phyloP scores from a whole-genome alignment of 306 rosid genomes.

The Alnus glutinosa region DNA sequence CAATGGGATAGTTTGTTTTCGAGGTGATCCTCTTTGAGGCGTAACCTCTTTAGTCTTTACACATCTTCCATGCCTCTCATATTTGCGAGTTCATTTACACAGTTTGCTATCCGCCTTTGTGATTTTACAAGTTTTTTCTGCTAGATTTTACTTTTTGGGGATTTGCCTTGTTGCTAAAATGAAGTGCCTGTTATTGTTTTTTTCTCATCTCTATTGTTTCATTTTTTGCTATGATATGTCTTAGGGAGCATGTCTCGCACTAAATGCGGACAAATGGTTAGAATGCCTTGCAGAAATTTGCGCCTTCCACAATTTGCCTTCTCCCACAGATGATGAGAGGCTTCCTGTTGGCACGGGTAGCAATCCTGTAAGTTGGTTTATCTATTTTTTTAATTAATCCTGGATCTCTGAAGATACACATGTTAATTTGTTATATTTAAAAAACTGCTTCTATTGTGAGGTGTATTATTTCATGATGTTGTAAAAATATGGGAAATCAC shows the following conservation, averaged over 20 bases:
- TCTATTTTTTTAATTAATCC: constrained; percentile 17
- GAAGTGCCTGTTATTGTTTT: constrained; percentile 21
- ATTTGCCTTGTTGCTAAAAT: constrained; percentile 15
- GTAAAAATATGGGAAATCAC: too few species aligned
- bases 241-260: constrained; percentile 88
- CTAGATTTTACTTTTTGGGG: not conserved
- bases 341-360: constrained; percentile 98
- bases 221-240: constrained; percentile 29
- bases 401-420: not conserved
- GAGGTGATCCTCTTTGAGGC: not conserved
- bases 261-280: constrained; percentile 76
- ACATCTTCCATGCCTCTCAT: not conserved
- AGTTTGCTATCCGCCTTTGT: not conserved
- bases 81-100: not conserved
- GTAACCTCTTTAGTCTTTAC: not conserved
- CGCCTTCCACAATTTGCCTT: constrained; percentile 67
- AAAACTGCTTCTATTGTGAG: too few species aligned
- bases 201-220: not conserved
- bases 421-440: not conserved
- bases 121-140: not conserved
- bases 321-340: constrained; percentile 79
- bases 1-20: not conserved
- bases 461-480: too few species aligned
- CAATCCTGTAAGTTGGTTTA: constrained; percentile 83
- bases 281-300: constrained; percentile 68